Conservation (phyloP, 495 filamentous ascomycete species). For the Daldinia childiae region DNA sequence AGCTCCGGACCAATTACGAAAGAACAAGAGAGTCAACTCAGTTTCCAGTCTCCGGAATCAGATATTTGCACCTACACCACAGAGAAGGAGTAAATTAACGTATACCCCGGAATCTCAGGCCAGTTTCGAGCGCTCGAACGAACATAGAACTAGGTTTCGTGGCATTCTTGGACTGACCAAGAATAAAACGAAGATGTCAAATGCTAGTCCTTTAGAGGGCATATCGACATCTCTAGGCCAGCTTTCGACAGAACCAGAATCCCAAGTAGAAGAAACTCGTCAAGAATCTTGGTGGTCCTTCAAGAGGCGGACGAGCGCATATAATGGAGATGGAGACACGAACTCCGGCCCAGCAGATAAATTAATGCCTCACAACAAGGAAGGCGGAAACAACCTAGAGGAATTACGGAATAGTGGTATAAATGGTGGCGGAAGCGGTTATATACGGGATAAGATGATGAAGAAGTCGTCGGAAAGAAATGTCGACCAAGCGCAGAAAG, state of each 20-base stretch:
- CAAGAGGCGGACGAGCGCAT: constrained; percentile 5
- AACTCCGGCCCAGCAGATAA: background rate
- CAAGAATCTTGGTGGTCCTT: constrained; percentile 20
- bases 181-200: background rate
- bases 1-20: constrained; percentile 1
- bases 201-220: constrained; percentile 1
- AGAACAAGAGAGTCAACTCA: constrained; percentile 16
- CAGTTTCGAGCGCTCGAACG: background rate
- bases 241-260: background rate
- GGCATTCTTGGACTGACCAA: constrained; percentile 9
- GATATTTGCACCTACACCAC: background rate
- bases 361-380: background rate
- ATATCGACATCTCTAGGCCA: constrained; percentile 9
- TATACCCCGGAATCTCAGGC: constrained; percentile 7
- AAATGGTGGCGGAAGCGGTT: background rate
- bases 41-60: constrained; percentile 15
- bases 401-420: background rate
- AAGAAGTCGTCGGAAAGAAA: background rate
- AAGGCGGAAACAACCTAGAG: background rate
- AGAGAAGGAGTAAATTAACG: constrained; percentile 3
- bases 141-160: constrained; percentile 14
- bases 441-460: background rate
- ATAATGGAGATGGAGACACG: background rate
- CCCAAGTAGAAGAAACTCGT: background rate
- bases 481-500: background rate